These are phyloP conservation scores for Xylariaceae sp. DNA, from an alignment of 2,329 filamentous ascomycete genomes.

Conservation along the genomic window DNA sequence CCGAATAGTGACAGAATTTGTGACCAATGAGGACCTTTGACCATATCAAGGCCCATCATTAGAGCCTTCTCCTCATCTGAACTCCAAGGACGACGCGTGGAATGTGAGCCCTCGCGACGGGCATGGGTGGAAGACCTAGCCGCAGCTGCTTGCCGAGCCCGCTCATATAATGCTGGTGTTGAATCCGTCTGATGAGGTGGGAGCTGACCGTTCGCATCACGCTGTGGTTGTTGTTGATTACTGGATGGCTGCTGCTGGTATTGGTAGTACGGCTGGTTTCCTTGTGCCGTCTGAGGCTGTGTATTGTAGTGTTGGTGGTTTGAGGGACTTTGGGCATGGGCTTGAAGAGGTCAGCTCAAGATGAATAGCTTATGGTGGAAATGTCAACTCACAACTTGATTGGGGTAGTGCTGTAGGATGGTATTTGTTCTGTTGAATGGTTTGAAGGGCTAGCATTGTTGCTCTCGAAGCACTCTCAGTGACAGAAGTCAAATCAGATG, in stretches of 20 bases:
- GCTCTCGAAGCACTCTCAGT: constrained; percentile 29
- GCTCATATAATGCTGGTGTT: constrained; percentile 53
- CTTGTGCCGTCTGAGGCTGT: constrained; percentile 13
- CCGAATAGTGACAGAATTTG: constrained; percentile 86
- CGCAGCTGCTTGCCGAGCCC: constrained; percentile 54
- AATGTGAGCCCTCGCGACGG: constrained; percentile 53
- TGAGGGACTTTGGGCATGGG: not conserved
- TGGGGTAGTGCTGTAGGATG: constrained; percentile 27
- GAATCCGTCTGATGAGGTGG: constrained; percentile 55
- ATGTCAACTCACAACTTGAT: constrained; percentile 16
- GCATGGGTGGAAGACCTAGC: constrained; percentile 53
- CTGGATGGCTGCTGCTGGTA: constrained; percentile 17
- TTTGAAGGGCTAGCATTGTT: constrained; percentile 28
- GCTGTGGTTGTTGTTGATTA: constrained; percentile 16
- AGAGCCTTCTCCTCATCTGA: constrained; percentile 86
- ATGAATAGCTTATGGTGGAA: too few relatives aligned
- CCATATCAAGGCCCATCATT: constrained; percentile 82
- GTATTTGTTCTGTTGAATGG: constrained; percentile 29
- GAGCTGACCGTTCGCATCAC: constrained; percentile 30
- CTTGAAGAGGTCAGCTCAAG: constrained; percentile 11
- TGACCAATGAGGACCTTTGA: constrained; percentile 90
- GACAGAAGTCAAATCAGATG: constrained; percentile 25
- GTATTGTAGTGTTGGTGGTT: constrained; percentile 12
- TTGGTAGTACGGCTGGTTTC: constrained; percentile 22
- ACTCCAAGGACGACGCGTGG: constrained; percentile 75